Conservation (phyloP, 2,329 filamentous ascomycete genomes). For the Alternaria infectoria region DNA sequence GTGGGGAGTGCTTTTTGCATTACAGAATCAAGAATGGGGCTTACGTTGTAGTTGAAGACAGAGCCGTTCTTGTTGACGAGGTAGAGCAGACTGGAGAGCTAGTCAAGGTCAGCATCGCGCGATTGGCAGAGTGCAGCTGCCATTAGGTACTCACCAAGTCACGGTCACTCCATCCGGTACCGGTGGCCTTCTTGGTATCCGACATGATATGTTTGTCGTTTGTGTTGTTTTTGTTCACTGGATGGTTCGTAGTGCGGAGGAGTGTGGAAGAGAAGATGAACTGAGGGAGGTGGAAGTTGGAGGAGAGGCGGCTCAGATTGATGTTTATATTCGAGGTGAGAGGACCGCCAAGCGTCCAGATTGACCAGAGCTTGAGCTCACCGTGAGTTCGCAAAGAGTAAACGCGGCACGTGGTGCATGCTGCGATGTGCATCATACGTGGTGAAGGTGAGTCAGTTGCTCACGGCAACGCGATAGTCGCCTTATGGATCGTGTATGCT, state of each 20-base stretch:
- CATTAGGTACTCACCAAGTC: background rate
- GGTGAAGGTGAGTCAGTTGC: background rate
- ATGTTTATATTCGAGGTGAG: background rate
- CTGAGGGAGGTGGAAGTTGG: slow-evolving; percentile 25
- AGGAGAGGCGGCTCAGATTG: background rate
- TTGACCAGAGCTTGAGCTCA: background rate
- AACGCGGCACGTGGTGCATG: background rate
- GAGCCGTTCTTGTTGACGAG: slow-evolving; percentile 3
- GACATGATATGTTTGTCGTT: background rate
- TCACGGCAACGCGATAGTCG: background rate
- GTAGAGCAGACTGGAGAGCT: slow-evolving; percentile 24
- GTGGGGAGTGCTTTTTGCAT: background rate
- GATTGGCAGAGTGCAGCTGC: background rate
- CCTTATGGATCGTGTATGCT: background rate
- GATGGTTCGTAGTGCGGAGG: background rate
- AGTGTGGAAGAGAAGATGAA: background rate
- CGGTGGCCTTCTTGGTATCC: background rate
- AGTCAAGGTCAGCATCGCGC: slow-evolving; percentile 3
- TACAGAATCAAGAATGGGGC: background rate
- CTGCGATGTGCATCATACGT: background rate
- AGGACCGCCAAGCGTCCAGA: background rate
- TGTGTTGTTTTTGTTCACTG: background rate
- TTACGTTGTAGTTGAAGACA: slow-evolving; percentile 24
- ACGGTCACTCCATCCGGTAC: background rate
- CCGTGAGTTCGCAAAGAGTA: background rate